Evolutionary conservation across 345 rosid genomes (phyloP), one percentile per base, ranked within the genome.

Genomic region (Gossypium australe): DNA sequence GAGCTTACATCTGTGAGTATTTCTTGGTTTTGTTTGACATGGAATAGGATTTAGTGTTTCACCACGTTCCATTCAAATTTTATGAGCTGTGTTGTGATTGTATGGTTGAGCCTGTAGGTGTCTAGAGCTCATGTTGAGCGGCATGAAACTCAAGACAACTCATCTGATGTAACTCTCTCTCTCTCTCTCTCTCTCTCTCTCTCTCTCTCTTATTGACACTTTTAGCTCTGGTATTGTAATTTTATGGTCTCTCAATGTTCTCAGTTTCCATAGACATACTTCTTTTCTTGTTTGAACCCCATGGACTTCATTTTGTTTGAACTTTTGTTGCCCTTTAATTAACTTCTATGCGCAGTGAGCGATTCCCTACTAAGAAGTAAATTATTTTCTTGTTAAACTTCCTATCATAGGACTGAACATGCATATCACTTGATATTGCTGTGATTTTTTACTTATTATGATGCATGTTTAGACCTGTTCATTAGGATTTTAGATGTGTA

Each of bases 1-100:
- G 98, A 92, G 58, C 82, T 75, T 63, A 16, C 90, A 59, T 75
- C 84, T 55, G 98, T 91, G 73, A 86, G 92, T 87, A 24, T 68
- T 73, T 67, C 62, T 56, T 69, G 70, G 71, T 22, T 64, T 62
- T 51, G 61, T 77, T 17, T 38, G 48, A 52, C 6, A 70, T 44
- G 43, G 12, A 27, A 57, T 6, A 51, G 34, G 24, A 11, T 7
- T 11, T 52, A 53, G 1, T 22, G 14, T 70, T 60, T 48, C 45
- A 12, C 38, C 66, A 16, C 41, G 52, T 71, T 57, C 67, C 58
- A 2, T 38, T 69, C 22, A n/a, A 29, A 20, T 63, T 56, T 67
- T 63, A 76, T 72, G 29, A 65, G 76, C 73, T 78, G 25, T 51
- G 16, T 17, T 29, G 60, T 70, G 61, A 76, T 69, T 29, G 3